A percentile compares a stretch with the other conserved stretches of the same genome.
These are phyloP conservation scores for Yamadazyma membranifaciens DNA, from an alignment of 1,139 yeast genomes.

Conservation along the genomic window DNA sequence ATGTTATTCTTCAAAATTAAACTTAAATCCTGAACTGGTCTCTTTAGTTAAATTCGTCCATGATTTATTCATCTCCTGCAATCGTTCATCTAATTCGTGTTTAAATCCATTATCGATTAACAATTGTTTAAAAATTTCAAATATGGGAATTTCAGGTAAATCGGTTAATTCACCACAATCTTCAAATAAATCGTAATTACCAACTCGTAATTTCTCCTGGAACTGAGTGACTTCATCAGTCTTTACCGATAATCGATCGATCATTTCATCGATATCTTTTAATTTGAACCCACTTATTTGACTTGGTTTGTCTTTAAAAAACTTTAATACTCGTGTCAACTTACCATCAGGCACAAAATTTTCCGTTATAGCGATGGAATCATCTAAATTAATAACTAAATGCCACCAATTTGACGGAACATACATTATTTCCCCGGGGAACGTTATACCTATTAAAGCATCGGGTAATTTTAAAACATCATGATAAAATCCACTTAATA, in stretches of 20 bases:
- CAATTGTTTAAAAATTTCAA: conserved; percentile 53
- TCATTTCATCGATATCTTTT: conserved; percentile 42
- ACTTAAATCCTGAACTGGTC: conserved; percentile 12
- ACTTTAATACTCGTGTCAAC: conserved; percentile 58
- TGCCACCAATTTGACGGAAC: conserved; percentile 99
- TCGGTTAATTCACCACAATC: conserved; percentile 43
- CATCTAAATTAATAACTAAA: conserved; percentile 77
- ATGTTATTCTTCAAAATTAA: conserved; percentile 12
- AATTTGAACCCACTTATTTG: conserved; percentile 82
- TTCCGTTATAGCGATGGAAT: conserved; percentile 78
- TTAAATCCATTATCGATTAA: conserved; percentile 32
- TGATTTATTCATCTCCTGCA: conserved; percentile 24
- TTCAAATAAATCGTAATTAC: conserved; percentile 26
- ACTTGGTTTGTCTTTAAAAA: conserved; percentile 61
- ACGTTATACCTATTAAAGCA: conserved; percentile 69
- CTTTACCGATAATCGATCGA: conserved; percentile 24
- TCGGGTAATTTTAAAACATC: conserved; percentile 48
- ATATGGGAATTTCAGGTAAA: conserved; percentile 54
- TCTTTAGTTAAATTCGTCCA: conserved; percentile 13
- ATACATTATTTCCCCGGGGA: conserved; percentile 80
- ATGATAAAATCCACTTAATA: conserved; percentile 73
- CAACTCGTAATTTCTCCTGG: conserved; percentile 5
- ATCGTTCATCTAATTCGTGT: conserved; percentile 30
- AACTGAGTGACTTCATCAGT: conserved; percentile 2
- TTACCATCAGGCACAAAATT: conserved; percentile 75